These are phyloP conservation scores for Entomortierella beljakovae DNA, from an alignment of 192 early-diverging fungal species.

Conservation along the genomic window DNA sequence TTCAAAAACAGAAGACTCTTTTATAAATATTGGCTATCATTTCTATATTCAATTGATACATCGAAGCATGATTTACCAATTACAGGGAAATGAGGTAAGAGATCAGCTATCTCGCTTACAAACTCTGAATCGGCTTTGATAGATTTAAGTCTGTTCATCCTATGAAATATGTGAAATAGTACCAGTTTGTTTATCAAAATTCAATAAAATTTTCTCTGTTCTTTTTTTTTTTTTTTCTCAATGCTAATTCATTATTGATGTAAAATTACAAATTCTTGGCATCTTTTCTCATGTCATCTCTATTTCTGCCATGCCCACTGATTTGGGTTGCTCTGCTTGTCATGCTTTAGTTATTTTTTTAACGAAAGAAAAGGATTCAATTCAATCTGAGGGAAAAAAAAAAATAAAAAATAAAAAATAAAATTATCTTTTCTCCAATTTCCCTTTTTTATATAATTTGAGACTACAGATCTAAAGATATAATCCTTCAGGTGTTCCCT, in stretches of 20 bases:
- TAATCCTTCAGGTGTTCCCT: conserved; percentile 98
- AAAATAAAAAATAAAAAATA: conserved; percentile 11
- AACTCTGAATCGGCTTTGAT: conserved; percentile 82
- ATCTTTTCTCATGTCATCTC: conserved; percentile 48
- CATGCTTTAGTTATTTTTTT: conserved; percentile 11
- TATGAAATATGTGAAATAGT: conserved; percentile 22
- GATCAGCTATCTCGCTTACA: conserved; percentile 66
- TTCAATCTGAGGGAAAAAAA: not conserved
- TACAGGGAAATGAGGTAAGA: conserved; percentile 71
- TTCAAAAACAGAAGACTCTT: not conserved
- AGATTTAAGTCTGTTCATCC: conserved; percentile 82
- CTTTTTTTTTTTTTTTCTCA: not conserved
- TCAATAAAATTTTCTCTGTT: too few species aligned
- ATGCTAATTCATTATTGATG: not conserved
- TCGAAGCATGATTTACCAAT: conserved; percentile 52
- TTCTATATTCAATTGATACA: too few species aligned
- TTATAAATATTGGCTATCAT: too few species aligned
- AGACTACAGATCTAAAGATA: conserved; percentile 77
- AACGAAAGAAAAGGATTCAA: not conserved
- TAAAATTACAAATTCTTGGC: conserved; percentile 38
- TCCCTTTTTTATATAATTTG: too few species aligned
- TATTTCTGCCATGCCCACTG: conserved; percentile 26
- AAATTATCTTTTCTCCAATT: not conserved
- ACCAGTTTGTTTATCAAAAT: too few species aligned
- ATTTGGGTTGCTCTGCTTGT: conserved; percentile 18